Evolutionary conservation across 306 rosid genomes (phyloP).

Genomic region (Adenanthera pavonina): DNA sequence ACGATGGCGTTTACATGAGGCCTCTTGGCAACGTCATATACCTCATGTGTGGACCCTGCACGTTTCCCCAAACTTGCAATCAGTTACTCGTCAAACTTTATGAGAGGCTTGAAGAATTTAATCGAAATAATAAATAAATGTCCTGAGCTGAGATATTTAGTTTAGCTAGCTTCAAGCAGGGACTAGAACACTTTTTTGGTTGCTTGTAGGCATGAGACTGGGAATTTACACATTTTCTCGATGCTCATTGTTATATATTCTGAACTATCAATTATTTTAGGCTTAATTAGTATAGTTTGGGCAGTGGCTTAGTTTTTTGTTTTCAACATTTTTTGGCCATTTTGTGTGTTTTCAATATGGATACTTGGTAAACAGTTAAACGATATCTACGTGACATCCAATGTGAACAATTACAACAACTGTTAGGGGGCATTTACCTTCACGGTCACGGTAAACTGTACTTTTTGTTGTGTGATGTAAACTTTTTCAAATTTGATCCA

Average conservation of each 20-base stretch:
- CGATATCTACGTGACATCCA: not conserved
- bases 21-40: slow-evolving; percentile 87
- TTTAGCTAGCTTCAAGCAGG: slow-evolving; percentile 22
- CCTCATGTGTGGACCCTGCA: slow-evolving; percentile 93
- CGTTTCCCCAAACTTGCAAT: slow-evolving; percentile 71
- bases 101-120: slow-evolving; percentile 69
- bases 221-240: not conserved
- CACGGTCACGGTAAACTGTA: not conserved
- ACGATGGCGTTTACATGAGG: slow-evolving; percentile 81
- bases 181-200: not conserved
- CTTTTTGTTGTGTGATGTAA: not conserved
- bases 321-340: not conserved
- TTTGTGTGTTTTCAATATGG: not conserved
- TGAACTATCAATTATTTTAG: not conserved
- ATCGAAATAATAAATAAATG: slow-evolving; percentile 28
- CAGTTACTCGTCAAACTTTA: slow-evolving; percentile 71
- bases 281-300: not conserved
- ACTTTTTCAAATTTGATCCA: not conserved
- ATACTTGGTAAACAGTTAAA: not conserved
- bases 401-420: not conserved
- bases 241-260: not conserved
- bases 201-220: not conserved
- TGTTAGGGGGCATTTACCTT: not conserved
- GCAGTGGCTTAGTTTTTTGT: not conserved
- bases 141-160: slow-evolving; percentile 1